These are phyloP conservation scores for Inonotus hispidus DNA, from an alignment of 1,284 basidiomycete genomes.

Conservation along the genomic window DNA sequence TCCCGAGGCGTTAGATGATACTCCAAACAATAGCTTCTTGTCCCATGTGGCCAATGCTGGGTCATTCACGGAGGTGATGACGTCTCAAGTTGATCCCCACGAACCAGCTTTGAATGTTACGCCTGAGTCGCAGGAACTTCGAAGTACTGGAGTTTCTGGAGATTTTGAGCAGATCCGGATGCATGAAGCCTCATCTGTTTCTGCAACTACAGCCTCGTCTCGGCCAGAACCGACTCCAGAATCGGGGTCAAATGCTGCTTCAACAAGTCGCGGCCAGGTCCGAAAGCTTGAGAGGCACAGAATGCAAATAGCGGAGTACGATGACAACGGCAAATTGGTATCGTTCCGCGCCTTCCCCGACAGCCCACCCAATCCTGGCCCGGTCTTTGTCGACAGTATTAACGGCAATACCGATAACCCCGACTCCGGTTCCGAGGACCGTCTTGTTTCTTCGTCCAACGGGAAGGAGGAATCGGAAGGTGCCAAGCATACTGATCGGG, in stretches of 20 bases:
- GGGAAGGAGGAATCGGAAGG: not conserved
- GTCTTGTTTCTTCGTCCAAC: not conserved
- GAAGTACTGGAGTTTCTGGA: constrained; percentile 1
- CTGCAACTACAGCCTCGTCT: not conserved
- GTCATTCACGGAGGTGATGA: not conserved
- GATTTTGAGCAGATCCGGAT: constrained; percentile 13
- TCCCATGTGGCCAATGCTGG: constrained; percentile 1
- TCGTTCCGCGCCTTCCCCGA: constrained; percentile 5
- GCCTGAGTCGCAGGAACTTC: not conserved
- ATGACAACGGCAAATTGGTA: not conserved
- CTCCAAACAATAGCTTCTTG: not conserved
- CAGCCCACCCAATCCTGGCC: not conserved
- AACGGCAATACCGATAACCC: not conserved
- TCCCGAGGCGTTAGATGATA: not conserved
- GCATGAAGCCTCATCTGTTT: not conserved
- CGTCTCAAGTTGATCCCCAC: not conserved
- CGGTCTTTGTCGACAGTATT: not conserved
- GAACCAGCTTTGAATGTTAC: not conserved
- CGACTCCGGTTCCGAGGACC: not conserved
- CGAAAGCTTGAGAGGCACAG: constrained; percentile 6
- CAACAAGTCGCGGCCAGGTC: not conserved
- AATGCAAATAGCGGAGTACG: constrained; percentile 10
- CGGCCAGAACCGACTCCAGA: not conserved
- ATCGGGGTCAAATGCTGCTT: not conserved
- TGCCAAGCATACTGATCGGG: not conserved